A percentile compares a stretch with the other conserved stretches of the same genome.
These are phyloP conservation scores for Colletotrichum tofieldiae DNA, from an alignment of 2,329 filamentous ascomycete genomes.

Conservation along the genomic window DNA sequence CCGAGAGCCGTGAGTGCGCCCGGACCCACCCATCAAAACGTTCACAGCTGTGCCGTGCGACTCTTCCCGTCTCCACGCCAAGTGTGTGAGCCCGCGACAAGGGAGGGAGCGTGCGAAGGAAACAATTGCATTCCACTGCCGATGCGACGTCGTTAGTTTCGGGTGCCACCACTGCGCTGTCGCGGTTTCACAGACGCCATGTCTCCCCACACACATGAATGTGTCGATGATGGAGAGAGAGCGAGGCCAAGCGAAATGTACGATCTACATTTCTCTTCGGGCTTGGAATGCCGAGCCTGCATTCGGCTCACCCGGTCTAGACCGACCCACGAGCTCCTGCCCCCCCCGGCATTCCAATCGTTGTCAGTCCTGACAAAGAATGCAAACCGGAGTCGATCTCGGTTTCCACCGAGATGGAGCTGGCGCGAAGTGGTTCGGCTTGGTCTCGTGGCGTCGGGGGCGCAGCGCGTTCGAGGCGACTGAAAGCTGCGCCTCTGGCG, in stretches of 20 bases:
- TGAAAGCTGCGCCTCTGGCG: background rate
- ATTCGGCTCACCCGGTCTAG: background rate
- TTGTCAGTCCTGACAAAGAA: constrained; percentile 1
- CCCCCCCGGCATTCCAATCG: too few relatives aligned
- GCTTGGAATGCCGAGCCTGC: constrained; percentile 12
- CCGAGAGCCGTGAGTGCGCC: constrained; percentile 3
- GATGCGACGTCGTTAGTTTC: constrained; percentile 32
- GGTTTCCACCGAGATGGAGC: background rate
- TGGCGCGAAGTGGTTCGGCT: background rate
- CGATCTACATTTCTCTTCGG: constrained; percentile 23
- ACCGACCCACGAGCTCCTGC: background rate
- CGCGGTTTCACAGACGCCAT: constrained; percentile 21
- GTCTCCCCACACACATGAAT: background rate
- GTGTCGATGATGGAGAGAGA: background rate
- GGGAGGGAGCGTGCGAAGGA: constrained; percentile 9
- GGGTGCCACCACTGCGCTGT: constrained; percentile 11
- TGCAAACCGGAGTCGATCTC: background rate
- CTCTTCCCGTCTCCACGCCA: constrained; percentile 6
- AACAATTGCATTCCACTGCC: constrained; percentile 25
- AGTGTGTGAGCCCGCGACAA: background rate
- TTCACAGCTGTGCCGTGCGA: background rate
- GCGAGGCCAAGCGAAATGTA: background rate
- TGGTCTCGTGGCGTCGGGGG: background rate
- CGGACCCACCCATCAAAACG: constrained; percentile 7
- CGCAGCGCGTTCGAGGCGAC: background rate